Base-by-base conservation (phyloP, 106 monocot genomes). In the Dendrobium officinale region DNA sequence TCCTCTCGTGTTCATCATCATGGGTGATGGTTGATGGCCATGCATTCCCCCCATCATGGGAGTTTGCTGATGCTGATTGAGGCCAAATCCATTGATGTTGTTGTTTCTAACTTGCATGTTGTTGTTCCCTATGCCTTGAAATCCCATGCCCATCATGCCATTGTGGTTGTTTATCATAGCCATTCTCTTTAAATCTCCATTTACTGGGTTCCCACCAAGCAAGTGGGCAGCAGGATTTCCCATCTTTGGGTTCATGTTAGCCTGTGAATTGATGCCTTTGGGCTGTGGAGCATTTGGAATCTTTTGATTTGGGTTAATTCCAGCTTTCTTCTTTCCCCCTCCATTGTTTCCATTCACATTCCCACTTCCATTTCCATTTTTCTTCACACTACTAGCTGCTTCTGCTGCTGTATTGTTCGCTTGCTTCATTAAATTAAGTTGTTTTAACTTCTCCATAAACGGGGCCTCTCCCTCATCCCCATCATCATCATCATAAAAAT, bases 1-100 rank as follows among this genome's bases (percentile, higher is more conserved):
- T 15, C 85, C 83, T 22, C 87, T 83, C 77, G 77, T 43, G 73
- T 89, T 88, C 85, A 88, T 90, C 77, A 85, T 85, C 83, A 84
- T 81, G 80, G 70, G 81, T 15, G 84, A 86, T n/a, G 49, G 55
- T 75, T 79, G 86, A 54, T 84, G 51, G 24, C 81, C 78, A 20
- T 80, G 83, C 85, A 83, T 81, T 78, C 79, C 84, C 55, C 83
- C 75, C 91, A 87, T 86, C 83, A 85, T 87, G 76, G 81, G 56
- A 67, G 79, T 67, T 27, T 85, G 77, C 9, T 55, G 74, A 79
- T 75, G 79, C 43, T 79, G 73, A 55, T 44, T 73, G 20, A 41
- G 10, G 20, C 74, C 78, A 27, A 78, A 54, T 18, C n/a, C 54
- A 41, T n/a, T 42, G 61, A 40, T 81, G 55, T 26, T 70, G 70